Conservation (phyloP, 106 monocot genomes). For the Xerophyta viscosa region DNA sequence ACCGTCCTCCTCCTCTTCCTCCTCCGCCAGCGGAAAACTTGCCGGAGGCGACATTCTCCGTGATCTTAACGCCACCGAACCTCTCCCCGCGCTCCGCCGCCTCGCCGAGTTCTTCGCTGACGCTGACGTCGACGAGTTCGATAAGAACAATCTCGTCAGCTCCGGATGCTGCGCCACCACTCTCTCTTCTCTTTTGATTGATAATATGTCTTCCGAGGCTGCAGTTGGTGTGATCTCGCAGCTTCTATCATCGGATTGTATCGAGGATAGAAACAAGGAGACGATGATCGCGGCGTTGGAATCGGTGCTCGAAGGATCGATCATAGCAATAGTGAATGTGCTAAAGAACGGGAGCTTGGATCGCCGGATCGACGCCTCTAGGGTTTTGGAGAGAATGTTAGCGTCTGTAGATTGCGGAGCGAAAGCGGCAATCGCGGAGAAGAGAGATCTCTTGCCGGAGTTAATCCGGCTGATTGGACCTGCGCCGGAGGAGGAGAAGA, state of each 20-base stretch:
- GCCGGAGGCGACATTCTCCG: not conserved
- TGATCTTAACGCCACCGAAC: conserved; percentile 4
- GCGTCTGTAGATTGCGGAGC: conserved; percentile 8
- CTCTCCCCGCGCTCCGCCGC: no score
- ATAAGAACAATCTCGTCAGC: conserved; percentile 26
- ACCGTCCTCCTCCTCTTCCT: not conserved
- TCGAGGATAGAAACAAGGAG: conserved; percentile 18
- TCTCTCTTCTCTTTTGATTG: conserved; percentile 16
- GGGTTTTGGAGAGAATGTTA: conserved; percentile 17
- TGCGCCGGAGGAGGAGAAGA: conserved; percentile 5
- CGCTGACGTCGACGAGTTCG: conserved; percentile 28
- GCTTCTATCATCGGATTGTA: conserved; percentile 15
- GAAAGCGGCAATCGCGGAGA: conserved; percentile 23
- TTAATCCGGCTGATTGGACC: conserved; percentile 31
- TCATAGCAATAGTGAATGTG: not conserved
- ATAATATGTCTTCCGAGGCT: conserved; percentile 13
- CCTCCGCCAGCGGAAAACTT: not conserved
- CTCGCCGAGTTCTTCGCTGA: conserved; percentile 35
- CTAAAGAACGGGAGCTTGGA: conserved; percentile 13
- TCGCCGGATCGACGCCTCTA: conserved; percentile 27
- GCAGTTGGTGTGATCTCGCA: conserved; percentile 19
- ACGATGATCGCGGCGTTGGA: conserved; percentile 3
- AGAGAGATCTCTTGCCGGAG: conserved; percentile 25
- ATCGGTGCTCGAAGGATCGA: not conserved
- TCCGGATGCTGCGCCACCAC: conserved; percentile 18